Evolutionary conservation across 768 basidiomycete genomes (phyloP), one percentile per base, ranked within the genome.

Genomic region (Suillus decipiens): DNA sequence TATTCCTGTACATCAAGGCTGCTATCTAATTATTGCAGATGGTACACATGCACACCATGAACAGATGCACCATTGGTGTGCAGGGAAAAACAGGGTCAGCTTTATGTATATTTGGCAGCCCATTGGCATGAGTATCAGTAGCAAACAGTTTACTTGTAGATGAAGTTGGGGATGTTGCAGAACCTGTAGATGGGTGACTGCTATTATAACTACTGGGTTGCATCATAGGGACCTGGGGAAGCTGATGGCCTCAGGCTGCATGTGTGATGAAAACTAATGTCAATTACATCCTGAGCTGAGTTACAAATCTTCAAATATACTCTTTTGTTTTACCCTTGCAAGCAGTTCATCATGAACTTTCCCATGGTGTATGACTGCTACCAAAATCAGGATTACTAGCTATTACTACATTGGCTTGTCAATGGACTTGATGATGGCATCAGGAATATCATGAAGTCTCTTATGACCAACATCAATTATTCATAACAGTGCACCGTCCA

Each of bases 171-270:
- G 70, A 68, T n/a, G 64, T 59, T 55, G 55, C 59, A 37, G 75
- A 71, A 19, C 66, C 70, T 3, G 51, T 67, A 4, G 73, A 72
- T n/a, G 67, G 66, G 1, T 66, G 75, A 51, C 61, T 51, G 15
- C 45, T 48, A 1, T 64, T 28, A 42, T 66, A 68, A 9, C 59
- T 59, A 43, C 63, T 51, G 7, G 65, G 51, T 54, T 71, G 72
- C 9, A 61, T 24, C 28, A 57, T 47, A n/a, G 73, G 73, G 45
- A 74, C 70, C 24, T 61, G 68, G 0, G 74, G 74, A 41, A 75
- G 53, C 39, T 75, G 75, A 45, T 75, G 74, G 43, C 72, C n/a
- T n/a, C n/a, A n/a, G 73, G 28, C 74, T 75, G 59, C 17, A 34
- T 48, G n/a, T 28, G 2, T 34, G 24, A 55, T 43, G n/a, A 62